Conservation (phyloP, 164 flowering plant species). For the Annona cherimola region DNA sequence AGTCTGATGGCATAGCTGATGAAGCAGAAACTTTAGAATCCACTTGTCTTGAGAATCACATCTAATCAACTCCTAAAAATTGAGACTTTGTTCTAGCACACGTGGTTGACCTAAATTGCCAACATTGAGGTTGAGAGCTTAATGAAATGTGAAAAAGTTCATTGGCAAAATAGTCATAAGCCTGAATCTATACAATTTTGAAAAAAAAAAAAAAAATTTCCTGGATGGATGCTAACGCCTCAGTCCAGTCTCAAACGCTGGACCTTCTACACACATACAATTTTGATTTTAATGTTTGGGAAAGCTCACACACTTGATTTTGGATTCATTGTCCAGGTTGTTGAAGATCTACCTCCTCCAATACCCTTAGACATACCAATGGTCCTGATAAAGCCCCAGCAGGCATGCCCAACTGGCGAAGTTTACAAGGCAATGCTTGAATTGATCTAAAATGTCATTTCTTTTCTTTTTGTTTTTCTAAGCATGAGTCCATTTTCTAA, state of each 20-base stretch:
- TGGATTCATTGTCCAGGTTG: constrained; percentile 40
- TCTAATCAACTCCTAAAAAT: too few species aligned
- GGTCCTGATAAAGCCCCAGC: constrained; percentile 89
- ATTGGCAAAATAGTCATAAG: neutral
- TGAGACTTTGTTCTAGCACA: neutral
- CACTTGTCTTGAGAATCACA: too few species aligned
- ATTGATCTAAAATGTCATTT: constrained; percentile 1
- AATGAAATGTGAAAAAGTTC: neutral
- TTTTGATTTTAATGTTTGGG: neutral
- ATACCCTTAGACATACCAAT: constrained; percentile 69
- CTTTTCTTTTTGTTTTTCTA: neutral
- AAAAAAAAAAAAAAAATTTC: too few species aligned
- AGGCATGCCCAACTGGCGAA: constrained; percentile 91
- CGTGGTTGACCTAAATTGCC: neutral
- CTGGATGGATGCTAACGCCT: too few species aligned
- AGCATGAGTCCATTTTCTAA: constrained; percentile 5
- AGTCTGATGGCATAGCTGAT: too few species aligned
- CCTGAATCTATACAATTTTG: neutral
- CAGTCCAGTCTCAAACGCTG: too few species aligned
- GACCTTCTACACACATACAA: too few species aligned
- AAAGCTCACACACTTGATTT: constrained; percentile 2
- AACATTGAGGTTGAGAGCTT: neutral
- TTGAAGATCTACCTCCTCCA: constrained; percentile 68
- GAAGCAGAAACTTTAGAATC: too few species aligned
- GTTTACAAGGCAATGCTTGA: constrained; percentile 71